Conservation (phyloP, 169 alveolate species). For the Eimeria praecox region DNA sequence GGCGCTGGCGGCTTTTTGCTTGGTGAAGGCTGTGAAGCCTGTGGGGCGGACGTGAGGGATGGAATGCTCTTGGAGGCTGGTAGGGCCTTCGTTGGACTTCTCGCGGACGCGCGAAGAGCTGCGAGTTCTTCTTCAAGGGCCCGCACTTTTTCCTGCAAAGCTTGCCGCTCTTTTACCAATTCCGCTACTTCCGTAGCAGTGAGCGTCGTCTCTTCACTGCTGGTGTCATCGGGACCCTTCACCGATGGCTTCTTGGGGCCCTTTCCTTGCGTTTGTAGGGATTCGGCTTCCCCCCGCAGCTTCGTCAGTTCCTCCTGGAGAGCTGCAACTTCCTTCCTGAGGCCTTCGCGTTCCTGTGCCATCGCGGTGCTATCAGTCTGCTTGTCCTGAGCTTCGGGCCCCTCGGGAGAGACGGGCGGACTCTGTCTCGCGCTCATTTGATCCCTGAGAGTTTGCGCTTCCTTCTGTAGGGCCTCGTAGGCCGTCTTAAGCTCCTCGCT, state of each 20-base stretch:
- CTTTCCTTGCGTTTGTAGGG: background rate
- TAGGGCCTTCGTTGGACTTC: background rate
- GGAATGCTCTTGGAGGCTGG: background rate
- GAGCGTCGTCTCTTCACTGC: background rate
- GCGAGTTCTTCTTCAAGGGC: background rate
- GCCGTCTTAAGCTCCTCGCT: constrained; percentile 60
- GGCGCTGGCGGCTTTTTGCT: background rate
- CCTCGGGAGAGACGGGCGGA: background rate
- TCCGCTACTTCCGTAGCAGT: constrained; percentile 27
- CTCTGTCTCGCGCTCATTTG: background rate
- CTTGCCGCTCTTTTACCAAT: background rate
- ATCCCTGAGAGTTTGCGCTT: constrained; percentile 5
- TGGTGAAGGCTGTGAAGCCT: background rate
- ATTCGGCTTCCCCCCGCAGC: constrained; percentile 4
- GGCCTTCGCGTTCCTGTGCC: constrained; percentile 13
- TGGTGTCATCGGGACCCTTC: background rate
- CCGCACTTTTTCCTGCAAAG: background rate
- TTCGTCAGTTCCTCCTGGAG: constrained; percentile 26
- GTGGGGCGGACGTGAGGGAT: background rate
- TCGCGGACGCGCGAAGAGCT: background rate
- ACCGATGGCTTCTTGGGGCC: background rate
- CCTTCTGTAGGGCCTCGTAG: constrained; percentile 42
- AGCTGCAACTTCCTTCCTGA: background rate
- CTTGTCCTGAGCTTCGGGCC: background rate
- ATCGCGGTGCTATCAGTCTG: background rate